Base-by-base conservation (phyloP, 2,329 filamentous ascomycete genomes). In the Clathrospora elynae region DNA sequence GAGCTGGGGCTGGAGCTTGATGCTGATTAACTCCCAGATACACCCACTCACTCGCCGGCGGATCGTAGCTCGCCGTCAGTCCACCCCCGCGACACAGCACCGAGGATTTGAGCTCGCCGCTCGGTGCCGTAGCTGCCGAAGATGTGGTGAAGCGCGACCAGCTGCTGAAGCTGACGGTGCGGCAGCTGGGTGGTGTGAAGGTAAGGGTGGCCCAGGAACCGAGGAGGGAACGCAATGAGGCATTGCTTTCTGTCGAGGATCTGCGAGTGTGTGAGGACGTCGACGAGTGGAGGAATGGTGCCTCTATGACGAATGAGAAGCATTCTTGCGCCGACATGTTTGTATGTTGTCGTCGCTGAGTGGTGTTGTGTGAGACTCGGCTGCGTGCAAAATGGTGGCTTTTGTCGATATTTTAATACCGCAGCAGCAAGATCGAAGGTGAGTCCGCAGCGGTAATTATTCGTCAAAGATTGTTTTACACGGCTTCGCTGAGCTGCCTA, bases 81-180 rank as follows among this genome's bases (percentile, higher is more conserved):
- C 49, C 55, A 22, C 39, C 33, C 22, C 45, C 47, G n/a, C 35
- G 38, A 45, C 56, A 64, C 2, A 64, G 37, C 19, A 44, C 39
- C 4, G 59, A 61, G 9, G 52, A 53, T 22, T 53, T 60, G 33
- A 62, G 49, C 12, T 51, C 51, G 7, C 54, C 55, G 4, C 11
- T 40, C 3, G 54, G 46, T 28, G 41, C 44, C 25, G 20, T 17
- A 5, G 22, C 39, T 11, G 17, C 13, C 5, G 26, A 19, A 2
- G 42, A 38, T 9, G 46, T 20, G 10, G 38, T 47, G 49, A 61
- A 64, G 17, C 42, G 33, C 9, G 45, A 45, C 61, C 61, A 64
- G 37, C 49, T 46, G 4, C 51, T 49, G 38, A 37, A 55, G 36
- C 49, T 53, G 7, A 65, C 41, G 5, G 50, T 28, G 13, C 39